A percentile compares a stretch with the other conserved stretches of the same genome.
These are phyloP conservation scores for Cucurbita argyrosperma DNA, from an alignment of 306 rosid genomes.

Conservation along the genomic window DNA sequence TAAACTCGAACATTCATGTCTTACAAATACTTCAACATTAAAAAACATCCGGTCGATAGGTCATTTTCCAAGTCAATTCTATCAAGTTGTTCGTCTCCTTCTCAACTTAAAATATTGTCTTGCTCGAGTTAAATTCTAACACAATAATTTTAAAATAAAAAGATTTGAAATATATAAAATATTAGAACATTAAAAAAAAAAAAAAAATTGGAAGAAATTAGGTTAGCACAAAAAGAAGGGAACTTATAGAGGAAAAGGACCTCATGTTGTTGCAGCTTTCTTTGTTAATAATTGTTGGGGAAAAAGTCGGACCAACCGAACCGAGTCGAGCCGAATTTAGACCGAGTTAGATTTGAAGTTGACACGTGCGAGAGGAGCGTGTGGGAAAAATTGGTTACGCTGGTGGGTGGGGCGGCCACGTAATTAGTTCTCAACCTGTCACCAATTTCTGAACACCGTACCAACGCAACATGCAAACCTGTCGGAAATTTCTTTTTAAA, in stretches of 20 bases:
- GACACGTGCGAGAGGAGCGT: neutral
- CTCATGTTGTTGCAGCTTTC: neutral
- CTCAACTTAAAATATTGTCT: too few species aligned
- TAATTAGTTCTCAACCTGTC: neutral
- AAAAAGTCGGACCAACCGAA: neutral
- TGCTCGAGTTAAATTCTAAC: too few species aligned
- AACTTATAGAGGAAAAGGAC: neutral
- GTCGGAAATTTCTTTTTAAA: neutral
- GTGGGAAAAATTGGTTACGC: neutral
- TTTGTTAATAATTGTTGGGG: neutral
- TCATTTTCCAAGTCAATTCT: too few species aligned
- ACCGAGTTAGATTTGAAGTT: neutral
- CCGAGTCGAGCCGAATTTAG: neutral
- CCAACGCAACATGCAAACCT: neutral
- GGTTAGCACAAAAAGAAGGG: neutral
- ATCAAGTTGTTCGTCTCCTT: too few species aligned
- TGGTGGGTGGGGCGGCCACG: neutral
- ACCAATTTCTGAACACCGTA: slow-evolving; percentile 1
- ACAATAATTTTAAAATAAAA: too few species aligned
- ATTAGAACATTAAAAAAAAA: too few species aligned
- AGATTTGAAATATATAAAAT: too few species aligned
- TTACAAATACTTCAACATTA: too few species aligned
- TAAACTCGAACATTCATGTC: too few species aligned
- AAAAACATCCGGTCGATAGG: too few species aligned
- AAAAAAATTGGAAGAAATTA: neutral